Evolutionary conservation across 768 basidiomycete genomes (phyloP).

Genomic region (Wakefieldia striispora): DNA sequence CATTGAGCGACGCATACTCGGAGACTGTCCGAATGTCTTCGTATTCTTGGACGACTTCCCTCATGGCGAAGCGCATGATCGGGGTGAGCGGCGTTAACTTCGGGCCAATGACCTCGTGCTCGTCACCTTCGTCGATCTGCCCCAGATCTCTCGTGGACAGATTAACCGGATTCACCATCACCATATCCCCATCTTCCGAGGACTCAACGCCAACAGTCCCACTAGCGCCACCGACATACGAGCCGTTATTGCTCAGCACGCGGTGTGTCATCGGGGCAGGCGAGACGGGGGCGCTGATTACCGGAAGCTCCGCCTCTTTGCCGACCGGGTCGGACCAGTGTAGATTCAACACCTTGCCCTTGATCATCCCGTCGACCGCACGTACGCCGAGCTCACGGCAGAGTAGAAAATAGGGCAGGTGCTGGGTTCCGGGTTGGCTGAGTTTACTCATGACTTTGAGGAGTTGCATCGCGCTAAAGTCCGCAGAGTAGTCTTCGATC

Average conservation of each 20-base stretch:
- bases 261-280: conserved; percentile 28
- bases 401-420: conserved; percentile 76
- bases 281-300: conserved; percentile 27
- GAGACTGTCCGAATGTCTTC: conserved; percentile 72
- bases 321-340: conserved; percentile 75
- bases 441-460: conserved; percentile 81
- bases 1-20: conserved; percentile 69
- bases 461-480: conserved; percentile 77
- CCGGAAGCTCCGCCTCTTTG: conserved; percentile 41
- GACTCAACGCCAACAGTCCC: conserved; percentile 40
- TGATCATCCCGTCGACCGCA: conserved; percentile 84
- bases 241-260: conserved; percentile 29
- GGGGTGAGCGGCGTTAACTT: conserved; percentile 75
- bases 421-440: conserved; percentile 57
- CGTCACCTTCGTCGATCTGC: conserved; percentile 49
- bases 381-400: conserved; percentile 82
- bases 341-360: conserved; percentile 69
- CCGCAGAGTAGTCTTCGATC: conserved; percentile 51
- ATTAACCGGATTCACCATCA: conserved; percentile 37
- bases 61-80: conserved; percentile 83
- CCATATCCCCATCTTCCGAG: conserved; percentile 49
- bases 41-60: conserved; percentile 79
- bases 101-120: conserved; percentile 64
- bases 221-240: conserved; percentile 33
- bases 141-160: conserved; percentile 42